These are phyloP conservation scores for Botrytis galanthina DNA, from an alignment of 2,329 filamentous ascomycete species.

Conservation along the genomic window DNA sequence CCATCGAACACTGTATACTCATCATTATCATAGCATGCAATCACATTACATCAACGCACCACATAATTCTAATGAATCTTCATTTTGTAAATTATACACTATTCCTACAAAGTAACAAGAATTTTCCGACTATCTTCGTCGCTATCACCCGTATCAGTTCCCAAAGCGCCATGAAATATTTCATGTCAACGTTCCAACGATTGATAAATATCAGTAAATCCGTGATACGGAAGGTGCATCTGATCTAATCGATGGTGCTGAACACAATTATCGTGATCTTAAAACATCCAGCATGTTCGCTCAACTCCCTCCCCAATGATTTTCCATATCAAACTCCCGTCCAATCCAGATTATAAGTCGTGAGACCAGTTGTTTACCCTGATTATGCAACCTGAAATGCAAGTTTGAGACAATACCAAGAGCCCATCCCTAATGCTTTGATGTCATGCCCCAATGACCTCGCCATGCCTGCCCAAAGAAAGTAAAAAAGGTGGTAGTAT, in stretches of 20 bases:
- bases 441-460: background rate
- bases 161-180: background rate
- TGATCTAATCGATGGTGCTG: background rate
- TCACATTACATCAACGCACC: background rate
- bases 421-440: background rate
- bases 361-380: conserved; percentile 8
- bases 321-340: background rate
- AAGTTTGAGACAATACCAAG: background rate
- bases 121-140: background rate
- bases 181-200: background rate
- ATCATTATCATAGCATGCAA: background rate
- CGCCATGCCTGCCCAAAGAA: background rate
- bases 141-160: background rate
- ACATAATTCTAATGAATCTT: background rate
- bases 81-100: background rate
- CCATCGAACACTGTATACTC: background rate
- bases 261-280: background rate
- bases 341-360: background rate
- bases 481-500: background rate
- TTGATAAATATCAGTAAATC: background rate
- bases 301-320: background rate
- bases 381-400: conserved; percentile 1
- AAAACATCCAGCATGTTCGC: background rate
- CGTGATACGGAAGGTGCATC: background rate
- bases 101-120: background rate